Evolutionary conservation across 176 grass and related monocot genomes (phyloP).

Genomic region (Eleusine indica): DNA sequence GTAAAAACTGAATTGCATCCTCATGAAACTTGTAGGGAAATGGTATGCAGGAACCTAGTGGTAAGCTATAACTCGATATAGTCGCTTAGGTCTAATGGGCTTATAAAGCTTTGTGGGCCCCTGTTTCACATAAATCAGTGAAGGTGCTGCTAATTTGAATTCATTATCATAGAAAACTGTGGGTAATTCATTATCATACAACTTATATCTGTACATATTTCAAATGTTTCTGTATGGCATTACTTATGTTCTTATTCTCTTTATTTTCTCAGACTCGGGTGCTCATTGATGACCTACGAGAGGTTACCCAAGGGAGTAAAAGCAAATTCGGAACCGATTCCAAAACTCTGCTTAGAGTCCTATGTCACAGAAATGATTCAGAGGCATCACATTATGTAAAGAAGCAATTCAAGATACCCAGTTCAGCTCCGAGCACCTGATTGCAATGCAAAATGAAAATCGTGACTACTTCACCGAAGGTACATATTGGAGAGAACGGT

Average conservation of each 20-base stretch:
- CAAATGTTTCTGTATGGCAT: conserved; percentile 17
- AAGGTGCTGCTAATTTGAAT: background rate
- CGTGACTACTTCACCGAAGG: conserved; percentile 16
- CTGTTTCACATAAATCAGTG: background rate
- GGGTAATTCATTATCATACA: background rate
- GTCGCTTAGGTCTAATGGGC: background rate
- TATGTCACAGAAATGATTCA: conserved; percentile 96
- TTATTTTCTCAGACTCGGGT: conserved; percentile 66
- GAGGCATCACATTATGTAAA: conserved; percentile 98
- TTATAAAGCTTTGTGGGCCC: background rate
- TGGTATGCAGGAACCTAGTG: background rate
- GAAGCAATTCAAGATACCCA: conserved; percentile 99
- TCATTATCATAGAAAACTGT: background rate
- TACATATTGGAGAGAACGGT: conserved; percentile 19
- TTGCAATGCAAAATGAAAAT: conserved; percentile 25
- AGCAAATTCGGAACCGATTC: conserved; percentile 81
- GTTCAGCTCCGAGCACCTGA: conserved; percentile 60
- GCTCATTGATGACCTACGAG: conserved; percentile 87
- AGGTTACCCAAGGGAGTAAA: conserved; percentile 79
- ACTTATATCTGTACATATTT: background rate
- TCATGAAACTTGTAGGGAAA: conserved; percentile 19
- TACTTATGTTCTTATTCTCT: conserved; percentile 13
- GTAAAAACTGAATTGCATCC: conserved; percentile 45
- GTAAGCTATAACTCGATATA: background rate
- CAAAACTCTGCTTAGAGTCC: conserved; percentile 83